These are phyloP conservation scores for Kokia cookei DNA, from an alignment of 441 rosid species.

Conservation along the genomic window DNA sequence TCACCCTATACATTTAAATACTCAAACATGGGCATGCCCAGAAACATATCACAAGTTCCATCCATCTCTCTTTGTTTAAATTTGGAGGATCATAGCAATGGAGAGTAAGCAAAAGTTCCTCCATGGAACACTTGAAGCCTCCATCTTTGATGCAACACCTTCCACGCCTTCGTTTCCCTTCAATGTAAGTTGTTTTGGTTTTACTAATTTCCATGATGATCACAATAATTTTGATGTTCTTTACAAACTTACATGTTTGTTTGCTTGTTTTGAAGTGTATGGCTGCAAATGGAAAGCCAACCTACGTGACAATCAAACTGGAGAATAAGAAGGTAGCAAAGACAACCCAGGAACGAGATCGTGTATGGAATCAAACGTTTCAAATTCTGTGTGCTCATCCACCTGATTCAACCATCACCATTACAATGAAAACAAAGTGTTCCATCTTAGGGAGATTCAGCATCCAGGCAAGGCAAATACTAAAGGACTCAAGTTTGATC, in stretches of 20 bases:
- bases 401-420: constrained; percentile 49
- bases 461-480: constrained; percentile 47
- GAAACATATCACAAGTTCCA: background rate
- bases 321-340: constrained; percentile 58
- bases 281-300: constrained; percentile 38
- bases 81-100: constrained; percentile 22
- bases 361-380: constrained; percentile 89
- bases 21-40: background rate
- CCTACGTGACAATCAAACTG: constrained; percentile 65
- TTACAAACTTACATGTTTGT: background rate
- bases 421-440: constrained; percentile 63
- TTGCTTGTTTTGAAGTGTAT: constrained; percentile 39
- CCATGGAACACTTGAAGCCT: constrained; percentile 87
- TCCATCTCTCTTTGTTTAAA: background rate
- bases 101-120: constrained; percentile 43
- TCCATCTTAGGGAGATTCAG: constrained; percentile 54
- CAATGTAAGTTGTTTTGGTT: constrained; percentile 38
- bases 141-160: constrained; percentile 76
- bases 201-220: no score
- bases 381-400: constrained; percentile 77
- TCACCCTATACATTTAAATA: constrained; percentile 21
- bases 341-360: constrained; percentile 56
- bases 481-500: constrained; percentile 39
- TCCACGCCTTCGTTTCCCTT: constrained; percentile 52
- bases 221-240: no score